These are phyloP conservation scores for Leccinum subatratum DNA, from an alignment of 1,284 basidiomycete genomes.

Conservation along the genomic window DNA sequence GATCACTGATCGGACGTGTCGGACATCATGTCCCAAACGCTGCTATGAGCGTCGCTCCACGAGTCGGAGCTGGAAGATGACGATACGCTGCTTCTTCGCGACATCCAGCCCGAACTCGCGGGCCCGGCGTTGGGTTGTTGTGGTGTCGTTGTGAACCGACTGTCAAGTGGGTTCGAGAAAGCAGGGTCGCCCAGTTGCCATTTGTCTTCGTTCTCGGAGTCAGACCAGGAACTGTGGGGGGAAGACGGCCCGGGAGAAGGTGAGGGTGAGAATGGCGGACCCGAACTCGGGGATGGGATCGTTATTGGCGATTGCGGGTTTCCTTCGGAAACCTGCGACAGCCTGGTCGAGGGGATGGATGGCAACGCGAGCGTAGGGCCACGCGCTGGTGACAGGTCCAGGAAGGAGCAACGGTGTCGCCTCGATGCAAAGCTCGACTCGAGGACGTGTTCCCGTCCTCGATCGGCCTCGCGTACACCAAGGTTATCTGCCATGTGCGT, in stretches of 20 bases:
- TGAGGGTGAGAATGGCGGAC: conserved; percentile 19
- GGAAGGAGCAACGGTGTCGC: conserved; percentile 1
- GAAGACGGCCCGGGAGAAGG: conserved; percentile 14
- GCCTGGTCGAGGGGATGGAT: conserved; percentile 25
- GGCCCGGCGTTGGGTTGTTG: neutral
- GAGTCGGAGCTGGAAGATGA: conserved; percentile 19
- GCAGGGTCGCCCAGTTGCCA: neutral
- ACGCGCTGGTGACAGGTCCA: conserved; percentile 5
- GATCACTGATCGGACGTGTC: conserved; percentile 10
- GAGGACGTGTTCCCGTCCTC: conserved; percentile 15
- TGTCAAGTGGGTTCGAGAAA: neutral
- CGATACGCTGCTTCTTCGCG: conserved; percentile 16
- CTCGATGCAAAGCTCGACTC: conserved; percentile 11
- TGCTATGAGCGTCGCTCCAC: conserved; percentile 32
- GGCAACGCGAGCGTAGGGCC: conserved; percentile 19
- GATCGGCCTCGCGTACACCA: neutral
- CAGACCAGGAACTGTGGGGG: conserved; percentile 13
- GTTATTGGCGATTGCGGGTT: conserved; percentile 27
- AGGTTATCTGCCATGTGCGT: conserved; percentile 9
- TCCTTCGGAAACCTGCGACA: conserved; percentile 17
- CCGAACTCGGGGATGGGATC: conserved; percentile 19
- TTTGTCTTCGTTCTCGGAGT: conserved; percentile 19
- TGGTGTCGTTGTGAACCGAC: conserved; percentile 4
- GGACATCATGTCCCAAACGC: conserved; percentile 27
- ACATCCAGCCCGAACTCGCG: neutral